Base-by-base conservation (phyloP, 202 grass and related monocot species). In the Bolboschoenoplectus hybrid region DNA sequence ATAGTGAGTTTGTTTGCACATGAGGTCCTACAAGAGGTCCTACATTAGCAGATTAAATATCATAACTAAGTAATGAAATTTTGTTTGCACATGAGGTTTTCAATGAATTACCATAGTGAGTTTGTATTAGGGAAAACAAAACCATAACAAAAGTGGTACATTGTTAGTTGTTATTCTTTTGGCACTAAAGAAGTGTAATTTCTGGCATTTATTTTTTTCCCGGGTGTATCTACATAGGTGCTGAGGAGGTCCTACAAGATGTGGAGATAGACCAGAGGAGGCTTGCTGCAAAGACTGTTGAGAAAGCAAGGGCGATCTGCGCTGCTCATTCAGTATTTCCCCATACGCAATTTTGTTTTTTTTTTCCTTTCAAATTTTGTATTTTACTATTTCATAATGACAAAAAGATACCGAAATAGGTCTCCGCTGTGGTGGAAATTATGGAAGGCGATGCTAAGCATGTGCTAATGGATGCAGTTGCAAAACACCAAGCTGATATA, bases 401-500 rank as follows among this genome's bases (percentile, higher is more conserved):
- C 12, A 74, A 8, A 67, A 0, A 69, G 1, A 17, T 39, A 56
- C 5, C 10, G 17, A 19, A 10, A 74, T 58, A 88, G 91, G 92
- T 88, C 80, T 51, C 39, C 65, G 84, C 91, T 3, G 60, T 87
- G 9, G 87, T 95, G 6, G 91, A 95, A 83, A 85, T 95, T 38
- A 5, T 90, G 1, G 86, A 95, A 81, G 93, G 93, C 5, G 93
- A 95, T 68, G 89, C 86, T 2, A 71, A 86, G 89, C 4, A 65
- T 41, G 93, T 93, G 38, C 84, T 93, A 11, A 93, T 91, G 86
- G 71, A 47, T 80, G 91, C 93, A 1, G 89, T 88, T 4, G 89
- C 92, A 69, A 95, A 93, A 72, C 88, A 93, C 86, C 65, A 50
- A 49, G 91, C 93, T 0, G 93, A 91, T 10, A 64, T 95, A 74